Evolutionary conservation across 306 rosid species (phyloP).

Genomic region (Citrullus mucosospermus): DNA sequence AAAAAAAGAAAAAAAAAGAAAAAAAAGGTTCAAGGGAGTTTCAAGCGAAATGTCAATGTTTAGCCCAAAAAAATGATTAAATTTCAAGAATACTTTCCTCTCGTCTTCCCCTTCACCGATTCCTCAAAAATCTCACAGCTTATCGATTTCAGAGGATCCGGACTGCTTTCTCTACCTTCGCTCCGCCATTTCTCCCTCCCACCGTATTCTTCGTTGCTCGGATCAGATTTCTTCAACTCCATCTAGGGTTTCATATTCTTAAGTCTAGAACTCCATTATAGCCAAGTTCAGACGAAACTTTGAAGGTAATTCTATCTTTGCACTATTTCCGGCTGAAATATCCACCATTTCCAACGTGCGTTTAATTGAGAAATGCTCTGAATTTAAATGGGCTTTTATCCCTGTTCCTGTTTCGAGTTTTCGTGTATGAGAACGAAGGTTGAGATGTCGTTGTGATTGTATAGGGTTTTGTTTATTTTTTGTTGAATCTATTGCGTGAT

Average conservation of each 20-base stretch:
- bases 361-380: not conserved
- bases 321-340: not conserved
- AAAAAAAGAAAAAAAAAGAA: no score
- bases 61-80: no score
- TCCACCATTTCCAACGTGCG: not conserved
- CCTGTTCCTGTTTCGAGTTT: not conserved
- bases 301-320: not conserved
- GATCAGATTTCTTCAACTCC: not conserved
- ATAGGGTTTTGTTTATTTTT: not conserved
- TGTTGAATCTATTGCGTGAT: not conserved
- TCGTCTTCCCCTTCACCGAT: not conserved
- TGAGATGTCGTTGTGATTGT: not conserved
- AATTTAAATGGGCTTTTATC: not conserved
- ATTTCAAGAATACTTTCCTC: no score
- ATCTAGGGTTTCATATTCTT: not conserved
- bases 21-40: no score
- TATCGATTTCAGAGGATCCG: not conserved
- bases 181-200: not conserved
- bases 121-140: not conserved
- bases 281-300: not conserved
- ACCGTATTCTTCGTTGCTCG: not conserved
- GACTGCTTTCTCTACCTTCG: not conserved
- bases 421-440: not conserved
- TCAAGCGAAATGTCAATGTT: no score
- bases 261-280: not conserved